phyloP scores from a whole-genome alignment of 352 stramenopile genomes.

The Globisporangium okanoganense region DNA sequence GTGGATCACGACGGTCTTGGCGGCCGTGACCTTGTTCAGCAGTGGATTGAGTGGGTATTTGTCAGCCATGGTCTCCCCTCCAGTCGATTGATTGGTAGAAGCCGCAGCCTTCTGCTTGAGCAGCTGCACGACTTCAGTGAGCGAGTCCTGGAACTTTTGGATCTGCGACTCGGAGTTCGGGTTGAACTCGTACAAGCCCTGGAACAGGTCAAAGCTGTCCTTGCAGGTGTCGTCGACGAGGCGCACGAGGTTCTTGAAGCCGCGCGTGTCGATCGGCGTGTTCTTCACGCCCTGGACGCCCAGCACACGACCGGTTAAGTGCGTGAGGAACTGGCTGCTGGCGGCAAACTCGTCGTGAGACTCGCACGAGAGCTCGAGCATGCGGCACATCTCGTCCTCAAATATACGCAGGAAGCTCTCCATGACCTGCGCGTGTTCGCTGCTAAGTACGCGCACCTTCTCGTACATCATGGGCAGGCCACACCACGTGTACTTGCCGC shows the following conservation, averaged over 20 bases:
- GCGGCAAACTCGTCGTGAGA: conserved; percentile 95
- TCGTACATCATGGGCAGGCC: conserved; percentile 97
- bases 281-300: conserved; percentile 82
- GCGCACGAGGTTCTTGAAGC: conserved; percentile 96
- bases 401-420: conserved; percentile 95
- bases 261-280: conserved; percentile 95
- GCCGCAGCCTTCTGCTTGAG: conserved; percentile 24
- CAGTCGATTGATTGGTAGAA: not conserved
- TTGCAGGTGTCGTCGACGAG: conserved; percentile 96
- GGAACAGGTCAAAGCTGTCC: conserved; percentile 98
- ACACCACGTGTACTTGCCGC: conserved; percentile 93
- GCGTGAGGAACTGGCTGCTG: conserved; percentile 98
- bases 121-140: conserved; percentile 46
- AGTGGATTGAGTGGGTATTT: conserved; percentile 75
- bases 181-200: conserved; percentile 98
- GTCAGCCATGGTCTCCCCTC: conserved; percentile 33
- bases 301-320: conserved; percentile 96
- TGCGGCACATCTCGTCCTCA: conserved; percentile 95
- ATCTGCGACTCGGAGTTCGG: conserved; percentile 85
- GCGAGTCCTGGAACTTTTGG: conserved; percentile 63
- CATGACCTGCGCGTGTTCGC: conserved; percentile 63
- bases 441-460: conserved; percentile 76
- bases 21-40: conserved; percentile 74
- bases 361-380: conserved; percentile 96
- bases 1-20: conserved; percentile 94